Conservation (phyloP, 331 rosid species). For the Pyracantha coccinea region DNA sequence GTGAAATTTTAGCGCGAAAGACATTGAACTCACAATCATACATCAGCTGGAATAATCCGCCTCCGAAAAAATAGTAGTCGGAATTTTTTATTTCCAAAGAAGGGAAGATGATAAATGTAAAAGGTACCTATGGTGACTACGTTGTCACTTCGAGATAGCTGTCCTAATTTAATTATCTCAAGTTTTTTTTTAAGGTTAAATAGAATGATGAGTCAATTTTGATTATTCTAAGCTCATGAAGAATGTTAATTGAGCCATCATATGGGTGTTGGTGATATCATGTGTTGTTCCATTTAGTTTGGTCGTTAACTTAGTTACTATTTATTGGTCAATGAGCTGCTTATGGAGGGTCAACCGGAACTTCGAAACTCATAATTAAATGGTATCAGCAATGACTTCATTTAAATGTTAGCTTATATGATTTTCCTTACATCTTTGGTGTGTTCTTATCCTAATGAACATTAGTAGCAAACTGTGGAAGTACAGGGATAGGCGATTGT, state of each 20-base stretch:
- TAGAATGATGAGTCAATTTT: neutral
- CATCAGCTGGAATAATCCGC: neutral
- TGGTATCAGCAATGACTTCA: neutral
- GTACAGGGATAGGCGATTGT: neutral
- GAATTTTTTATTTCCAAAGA: neutral
- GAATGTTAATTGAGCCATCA: neutral
- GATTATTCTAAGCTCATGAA: neutral
- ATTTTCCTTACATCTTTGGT: neutral
- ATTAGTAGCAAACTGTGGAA: neutral
- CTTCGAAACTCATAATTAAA: neutral
- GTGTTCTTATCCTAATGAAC: neutral
- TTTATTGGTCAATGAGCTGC: neutral
- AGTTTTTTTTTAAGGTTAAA: neutral
- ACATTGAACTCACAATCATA: neutral
- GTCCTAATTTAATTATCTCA: neutral
- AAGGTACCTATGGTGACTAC: neutral
- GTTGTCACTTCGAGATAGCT: neutral
- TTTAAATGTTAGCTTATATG: neutral
- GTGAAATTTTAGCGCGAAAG: neutral
- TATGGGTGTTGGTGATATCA: neutral
- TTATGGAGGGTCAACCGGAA: neutral
- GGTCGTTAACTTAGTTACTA: neutral
- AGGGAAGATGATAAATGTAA: neutral
- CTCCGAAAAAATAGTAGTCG: neutral
- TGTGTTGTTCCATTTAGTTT: neutral